Percentiles rank a stretch among this genome's conserved stretches.
phyloP scores from a whole-genome alignment of 2,329 filamentous ascomycete genomes.

The Colletotrichum phormii region DNA sequence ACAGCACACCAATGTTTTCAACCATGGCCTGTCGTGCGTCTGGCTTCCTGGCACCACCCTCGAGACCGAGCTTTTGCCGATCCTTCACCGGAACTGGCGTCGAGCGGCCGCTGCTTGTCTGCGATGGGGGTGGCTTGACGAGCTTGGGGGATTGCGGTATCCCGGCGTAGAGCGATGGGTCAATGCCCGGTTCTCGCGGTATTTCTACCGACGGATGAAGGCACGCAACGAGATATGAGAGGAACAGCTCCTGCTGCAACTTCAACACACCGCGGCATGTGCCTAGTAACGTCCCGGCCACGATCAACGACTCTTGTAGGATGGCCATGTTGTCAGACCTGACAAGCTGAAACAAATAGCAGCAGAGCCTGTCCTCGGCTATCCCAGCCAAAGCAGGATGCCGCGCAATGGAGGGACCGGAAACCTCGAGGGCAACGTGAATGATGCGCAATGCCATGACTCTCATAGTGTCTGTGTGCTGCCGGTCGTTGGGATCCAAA shows the following conservation, averaged over 20 bases:
- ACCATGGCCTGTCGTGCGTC: constrained; percentile 99
- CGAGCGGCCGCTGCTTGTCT: constrained; percentile 81
- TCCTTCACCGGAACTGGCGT: constrained; percentile 95
- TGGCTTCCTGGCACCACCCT: constrained; percentile 90
- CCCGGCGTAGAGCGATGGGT: constrained; percentile 90
- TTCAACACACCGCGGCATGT: constrained; percentile 93
- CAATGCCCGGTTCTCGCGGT: constrained; percentile 88
- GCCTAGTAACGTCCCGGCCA: constrained; percentile 89
- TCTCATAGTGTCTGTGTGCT: constrained; percentile 93
- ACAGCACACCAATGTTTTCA: constrained; percentile 91
- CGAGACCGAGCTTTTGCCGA: constrained; percentile 89
- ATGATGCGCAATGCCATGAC: constrained; percentile 98
- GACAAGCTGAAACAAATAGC: constrained; percentile 95
- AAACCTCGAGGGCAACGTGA: constrained; percentile 95
- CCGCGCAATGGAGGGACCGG: constrained; percentile 92
- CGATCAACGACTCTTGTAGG: constrained; percentile 90
- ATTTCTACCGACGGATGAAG: constrained; percentile 95
- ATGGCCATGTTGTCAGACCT: constrained; percentile 97
- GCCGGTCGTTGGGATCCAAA: constrained; percentile 90
- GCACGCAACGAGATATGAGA: constrained; percentile 94
- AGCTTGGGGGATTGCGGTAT: constrained; percentile 92
- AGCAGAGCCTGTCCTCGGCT: constrained; percentile 92
- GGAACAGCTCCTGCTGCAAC: constrained; percentile 94
- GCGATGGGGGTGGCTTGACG: constrained; percentile 80
- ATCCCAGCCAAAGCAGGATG: constrained; percentile 89